Percentiles rank a stretch among this genome's conserved stretches.
phyloP scores from a whole-genome alignment of 495 filamentous ascomycete species.

The Pyrenula aspistea region DNA sequence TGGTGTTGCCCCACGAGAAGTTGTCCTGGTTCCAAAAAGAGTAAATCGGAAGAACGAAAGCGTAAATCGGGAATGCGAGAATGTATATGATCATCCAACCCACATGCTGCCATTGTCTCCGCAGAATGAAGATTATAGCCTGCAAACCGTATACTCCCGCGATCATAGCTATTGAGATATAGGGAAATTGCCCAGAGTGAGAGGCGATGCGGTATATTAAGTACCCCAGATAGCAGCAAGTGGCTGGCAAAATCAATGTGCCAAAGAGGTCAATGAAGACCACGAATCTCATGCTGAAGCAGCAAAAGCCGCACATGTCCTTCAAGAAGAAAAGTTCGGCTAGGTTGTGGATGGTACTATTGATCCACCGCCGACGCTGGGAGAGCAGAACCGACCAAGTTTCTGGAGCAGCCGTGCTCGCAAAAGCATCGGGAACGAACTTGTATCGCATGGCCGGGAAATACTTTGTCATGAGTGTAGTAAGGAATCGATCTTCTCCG shows the following conservation, averaged over 20 bases:
- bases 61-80: constrained; percentile 85
- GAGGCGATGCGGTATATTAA: constrained; percentile 71
- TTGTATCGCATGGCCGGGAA: constrained; percentile 94
- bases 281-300: constrained; percentile 96
- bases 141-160: constrained; percentile 91
- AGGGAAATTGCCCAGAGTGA: constrained; percentile 62
- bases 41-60: constrained; percentile 83
- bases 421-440: constrained; percentile 86
- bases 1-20: constrained; percentile 96
- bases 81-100: constrained; percentile 99
- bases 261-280: constrained; percentile 92
- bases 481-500: constrained; percentile 95
- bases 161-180: constrained; percentile 79
- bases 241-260: constrained; percentile 86
- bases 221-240: constrained; percentile 80
- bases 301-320: constrained; percentile 97
- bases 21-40: constrained; percentile 99
- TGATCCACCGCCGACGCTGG: constrained; percentile 96
- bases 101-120: constrained; percentile 92
- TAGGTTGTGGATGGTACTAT: constrained; percentile 94
- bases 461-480: constrained; percentile 95
- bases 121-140: constrained; percentile 88
- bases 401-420: constrained; percentile 85
- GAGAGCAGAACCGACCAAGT: constrained; percentile 87
- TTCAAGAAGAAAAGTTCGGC: constrained; percentile 76